Base-by-base conservation (phyloP, 257 asterid species). In the Nicotiana otophora region DNA sequence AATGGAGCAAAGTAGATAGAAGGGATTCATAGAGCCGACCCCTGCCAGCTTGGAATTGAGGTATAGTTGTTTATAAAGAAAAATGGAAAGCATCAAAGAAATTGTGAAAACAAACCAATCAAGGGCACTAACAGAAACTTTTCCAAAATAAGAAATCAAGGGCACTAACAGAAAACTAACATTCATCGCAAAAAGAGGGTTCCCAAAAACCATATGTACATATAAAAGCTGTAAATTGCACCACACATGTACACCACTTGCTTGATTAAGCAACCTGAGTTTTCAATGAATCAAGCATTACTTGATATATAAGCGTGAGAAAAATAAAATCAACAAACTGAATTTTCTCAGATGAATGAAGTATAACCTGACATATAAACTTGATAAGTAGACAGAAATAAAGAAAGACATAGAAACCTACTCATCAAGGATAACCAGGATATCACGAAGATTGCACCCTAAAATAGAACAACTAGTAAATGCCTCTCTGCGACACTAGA, bases 401-500 rank as follows among this genome's bases (percentile, higher is more conserved):
- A 66, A 23, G 68, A 61, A 80, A 42, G 54, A 74, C 67, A 65
- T 61, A 63, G 61, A 61, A 65, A 68, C 75, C 55, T 76, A 70
- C 74, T 42, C 60, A n/a, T 69, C 82, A 63, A 53, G 77, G 51
- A 76, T 63, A 36, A 19, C 84, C 82, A 61, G 82, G 82, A 81
- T 84, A 42, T 83, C 82, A 55, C 83, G 39, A 57, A 79, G 81
- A 42, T 82, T 65, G 88, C 62, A 4, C 78, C 81, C 81, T 82
- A 83, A 78, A 81, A 83, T 11, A 83, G 83, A 58, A 84, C 88
- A 42, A 42, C 11, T 2, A 83, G 83, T 66, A 81, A 81, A 67
- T 78, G 83, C 23, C 72, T 84, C 62, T 86, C 84, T 19, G 81
- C 77, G 39, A 65, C 88, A 28, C 88, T 42, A 83, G 86, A 23